A percentile compares a stretch with the other conserved stretches of the same genome.
Evolutionary conservation across 306 rosid genomes (phyloP).

Genomic region (Sesbania bispinosa): DNA sequence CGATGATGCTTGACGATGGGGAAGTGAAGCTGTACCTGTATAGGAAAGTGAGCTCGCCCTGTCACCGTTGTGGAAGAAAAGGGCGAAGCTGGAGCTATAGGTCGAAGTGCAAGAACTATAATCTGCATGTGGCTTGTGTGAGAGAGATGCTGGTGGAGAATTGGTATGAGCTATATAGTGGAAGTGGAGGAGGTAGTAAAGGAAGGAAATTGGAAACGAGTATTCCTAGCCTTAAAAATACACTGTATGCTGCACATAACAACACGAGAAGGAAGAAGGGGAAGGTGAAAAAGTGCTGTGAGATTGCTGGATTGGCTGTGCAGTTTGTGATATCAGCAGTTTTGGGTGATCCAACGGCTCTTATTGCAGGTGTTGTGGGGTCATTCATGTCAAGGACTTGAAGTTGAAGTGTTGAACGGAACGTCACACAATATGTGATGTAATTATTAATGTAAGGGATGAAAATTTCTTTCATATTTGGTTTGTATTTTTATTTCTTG

Average conservation of each 20-base stretch:
- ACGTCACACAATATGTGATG: too few species aligned
- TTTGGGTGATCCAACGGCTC: slow-evolving; percentile 82
- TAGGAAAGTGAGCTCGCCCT: slow-evolving; percentile 61
- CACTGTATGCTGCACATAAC: slow-evolving; percentile 43
- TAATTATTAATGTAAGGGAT: too few species aligned
- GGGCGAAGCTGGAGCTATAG: slow-evolving; percentile 96
- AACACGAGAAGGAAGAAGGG: slow-evolving; percentile 45
- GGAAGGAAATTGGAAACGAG: slow-evolving; percentile 34
- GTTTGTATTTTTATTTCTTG: too few species aligned
- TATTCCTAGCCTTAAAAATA: slow-evolving; percentile 52
- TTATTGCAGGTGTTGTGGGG: slow-evolving; percentile 81
- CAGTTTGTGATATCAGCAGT: slow-evolving; percentile 84
- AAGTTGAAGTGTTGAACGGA: too few species aligned
- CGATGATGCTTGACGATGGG: slow-evolving; percentile 66
- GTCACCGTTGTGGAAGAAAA: slow-evolving; percentile 76
- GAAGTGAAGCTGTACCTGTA: slow-evolving; percentile 58
- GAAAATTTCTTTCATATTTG: too few species aligned
- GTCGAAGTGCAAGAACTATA: slow-evolving; percentile 76
- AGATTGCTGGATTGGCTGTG: slow-evolving; percentile 77
- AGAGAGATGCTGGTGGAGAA: slow-evolving; percentile 84
- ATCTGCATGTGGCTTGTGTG: slow-evolving; percentile 85
- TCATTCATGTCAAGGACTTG: slow-evolving; percentile 51
- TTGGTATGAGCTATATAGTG: slow-evolving; percentile 58
- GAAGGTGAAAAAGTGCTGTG: slow-evolving; percentile 69
- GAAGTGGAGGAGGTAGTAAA: slow-evolving; percentile 31